These are phyloP conservation scores for Beauveria bassiana DNA, from an alignment of 2,329 filamentous ascomycete species.

Conservation along the genomic window DNA sequence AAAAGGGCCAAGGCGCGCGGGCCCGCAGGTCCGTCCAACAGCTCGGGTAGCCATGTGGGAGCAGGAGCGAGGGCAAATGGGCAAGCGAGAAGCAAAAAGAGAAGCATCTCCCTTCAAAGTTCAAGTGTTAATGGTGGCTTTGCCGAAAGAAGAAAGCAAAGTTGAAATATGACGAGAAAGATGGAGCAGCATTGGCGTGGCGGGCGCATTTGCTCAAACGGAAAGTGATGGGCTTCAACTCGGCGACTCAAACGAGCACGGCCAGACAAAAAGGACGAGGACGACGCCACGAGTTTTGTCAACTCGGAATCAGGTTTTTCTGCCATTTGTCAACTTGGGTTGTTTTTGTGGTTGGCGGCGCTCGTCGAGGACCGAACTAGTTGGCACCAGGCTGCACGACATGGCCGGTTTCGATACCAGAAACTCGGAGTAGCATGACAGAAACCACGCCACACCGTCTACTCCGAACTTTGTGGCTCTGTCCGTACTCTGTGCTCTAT, in stretches of 20 bases:
- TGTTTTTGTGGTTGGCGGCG: no score
- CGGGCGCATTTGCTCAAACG: no score
- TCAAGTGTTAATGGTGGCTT: not conserved
- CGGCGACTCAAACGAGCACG: not conserved
- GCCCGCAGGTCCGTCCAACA: not conserved
- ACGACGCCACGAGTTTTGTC: no score
- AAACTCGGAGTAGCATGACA: no score
- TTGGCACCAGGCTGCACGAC: no score
- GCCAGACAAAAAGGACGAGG: no score
- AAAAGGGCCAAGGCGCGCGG: not conserved
- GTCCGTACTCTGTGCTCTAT: no score
- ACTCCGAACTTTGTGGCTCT: no score
- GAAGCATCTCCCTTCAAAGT: not conserved
- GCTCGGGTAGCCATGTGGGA: not conserved
- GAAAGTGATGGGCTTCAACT: not conserved
- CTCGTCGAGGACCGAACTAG: no score
- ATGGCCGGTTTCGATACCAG: no score
- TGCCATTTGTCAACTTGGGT: no score
- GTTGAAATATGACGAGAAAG: conserved; percentile 7
- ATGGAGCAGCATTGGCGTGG: not conserved
- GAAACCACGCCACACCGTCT: not conserved
- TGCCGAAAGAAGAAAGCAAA: not conserved
- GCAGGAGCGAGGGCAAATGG: not conserved
- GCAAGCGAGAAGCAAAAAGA: not conserved
- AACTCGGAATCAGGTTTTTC: no score